Evolutionary conservation across 768 basidiomycete genomes (phyloP).

Genomic region (Termitomyces sp.): DNA sequence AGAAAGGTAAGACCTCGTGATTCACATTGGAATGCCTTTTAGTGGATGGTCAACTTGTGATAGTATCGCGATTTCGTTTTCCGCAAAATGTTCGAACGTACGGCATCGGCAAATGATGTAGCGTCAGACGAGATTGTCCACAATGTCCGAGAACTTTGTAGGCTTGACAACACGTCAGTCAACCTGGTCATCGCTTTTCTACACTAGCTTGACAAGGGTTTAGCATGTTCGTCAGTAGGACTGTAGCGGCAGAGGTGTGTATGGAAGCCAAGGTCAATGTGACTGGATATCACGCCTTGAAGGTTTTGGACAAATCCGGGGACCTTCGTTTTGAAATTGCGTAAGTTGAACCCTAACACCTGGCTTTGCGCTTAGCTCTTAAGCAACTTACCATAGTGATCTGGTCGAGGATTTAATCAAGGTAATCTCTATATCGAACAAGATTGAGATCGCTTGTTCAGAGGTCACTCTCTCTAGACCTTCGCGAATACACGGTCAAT

Average conservation of each 20-base stretch:
- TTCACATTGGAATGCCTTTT: background rate
- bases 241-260: constrained; percentile 78
- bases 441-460: constrained; percentile 2
- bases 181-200: constrained; percentile 1
- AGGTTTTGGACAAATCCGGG: constrained; percentile 57
- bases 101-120: constrained; percentile 39
- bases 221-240: constrained; percentile 80
- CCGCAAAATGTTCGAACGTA: constrained; percentile 77
- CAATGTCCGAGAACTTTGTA: constrained; percentile 68
- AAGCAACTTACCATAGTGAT: constrained; percentile 21
- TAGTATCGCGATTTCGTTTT: constrained; percentile 86
- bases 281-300: constrained; percentile 62
- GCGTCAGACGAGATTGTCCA: constrained; percentile 57
- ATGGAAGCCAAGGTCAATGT: constrained; percentile 77
- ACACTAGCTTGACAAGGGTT: constrained; percentile 6
- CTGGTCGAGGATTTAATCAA: constrained; percentile 64
- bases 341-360: constrained; percentile 30
- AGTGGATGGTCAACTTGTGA: background rate
- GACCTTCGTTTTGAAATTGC: constrained; percentile 62
- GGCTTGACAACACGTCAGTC: constrained; percentile 59
- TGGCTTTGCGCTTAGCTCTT: background rate
- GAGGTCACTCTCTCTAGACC: constrained; percentile 33
- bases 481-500: constrained; percentile 69
- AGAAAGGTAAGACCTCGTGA: constrained; percentile 43
- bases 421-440: constrained; percentile 29